phyloP scores from a whole-genome alignment of 2,329 filamentous ascomycete species.

The Amylocarpus encephaloides region DNA sequence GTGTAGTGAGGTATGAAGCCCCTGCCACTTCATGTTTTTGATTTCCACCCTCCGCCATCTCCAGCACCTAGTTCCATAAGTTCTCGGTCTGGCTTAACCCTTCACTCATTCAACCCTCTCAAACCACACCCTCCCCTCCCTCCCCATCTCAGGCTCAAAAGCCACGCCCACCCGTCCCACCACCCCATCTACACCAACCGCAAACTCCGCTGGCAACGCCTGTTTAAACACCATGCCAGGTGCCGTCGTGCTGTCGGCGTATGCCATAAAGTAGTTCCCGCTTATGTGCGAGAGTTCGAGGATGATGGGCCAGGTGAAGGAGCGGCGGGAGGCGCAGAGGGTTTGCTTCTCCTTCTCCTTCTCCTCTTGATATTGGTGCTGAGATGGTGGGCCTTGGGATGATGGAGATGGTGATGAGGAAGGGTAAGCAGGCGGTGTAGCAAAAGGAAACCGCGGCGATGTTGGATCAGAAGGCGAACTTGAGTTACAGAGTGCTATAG shows the following conservation, averaged over 20 bases:
- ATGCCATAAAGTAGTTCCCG: conserved; percentile 27
- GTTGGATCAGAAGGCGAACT: no score
- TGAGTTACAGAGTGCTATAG: conserved; percentile 8
- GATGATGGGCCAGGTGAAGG: conserved; percentile 10
- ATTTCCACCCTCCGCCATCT: no score
- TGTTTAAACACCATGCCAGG: conserved; percentile 13
- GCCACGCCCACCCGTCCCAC: conserved; percentile 18
- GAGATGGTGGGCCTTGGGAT: no score
- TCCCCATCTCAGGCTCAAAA: conserved; percentile 21
- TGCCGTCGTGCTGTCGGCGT: conserved; percentile 11
- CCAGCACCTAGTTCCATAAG: no score
- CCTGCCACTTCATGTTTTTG: no score
- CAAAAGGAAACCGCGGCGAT: no score
- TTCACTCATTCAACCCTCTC: conserved; percentile 10
- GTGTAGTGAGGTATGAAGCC: no score
- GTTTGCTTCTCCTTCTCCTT: neutral
- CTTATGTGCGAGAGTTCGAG: conserved; percentile 24
- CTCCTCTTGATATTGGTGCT: no score
- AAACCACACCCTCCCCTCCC: conserved; percentile 27
- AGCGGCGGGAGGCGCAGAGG: conserved; percentile 1
- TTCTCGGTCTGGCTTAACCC: neutral
- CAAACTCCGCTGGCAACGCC: conserved; percentile 24
- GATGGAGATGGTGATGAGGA: neutral
- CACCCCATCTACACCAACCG: conserved; percentile 19
- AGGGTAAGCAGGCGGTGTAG: neutral